Conservation (phyloP, 2,329 filamentous ascomycete species). For the Pestalotiopsis sp. region DNA sequence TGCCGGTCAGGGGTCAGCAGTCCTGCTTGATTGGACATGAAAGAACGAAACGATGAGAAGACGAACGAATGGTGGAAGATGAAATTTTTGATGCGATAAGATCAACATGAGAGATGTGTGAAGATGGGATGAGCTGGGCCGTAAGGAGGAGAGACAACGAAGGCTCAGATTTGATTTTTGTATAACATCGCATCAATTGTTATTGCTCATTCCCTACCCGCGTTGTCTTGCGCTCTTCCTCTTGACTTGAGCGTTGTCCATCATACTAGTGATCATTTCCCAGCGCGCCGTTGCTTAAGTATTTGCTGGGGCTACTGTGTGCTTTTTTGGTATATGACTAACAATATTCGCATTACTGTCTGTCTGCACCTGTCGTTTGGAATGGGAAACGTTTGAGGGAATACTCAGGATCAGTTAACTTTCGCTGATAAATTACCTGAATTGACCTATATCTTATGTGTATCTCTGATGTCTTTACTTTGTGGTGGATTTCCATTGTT, state of each 20-base stretch:
- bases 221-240: not conserved
- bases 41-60: constrained; percentile 12
- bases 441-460: too few species aligned
- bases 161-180: not conserved
- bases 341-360: not conserved
- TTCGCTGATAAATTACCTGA: not conserved
- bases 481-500: too few species aligned
- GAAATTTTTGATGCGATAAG: constrained; percentile 6
- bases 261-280: not conserved
- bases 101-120: constrained; percentile 2
- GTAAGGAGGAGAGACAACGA: not conserved
- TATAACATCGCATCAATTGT: constrained; percentile 10
- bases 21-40: constrained; percentile 12
- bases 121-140: not conserved
- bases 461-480: too few species aligned
- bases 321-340: not conserved
- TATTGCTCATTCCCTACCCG: not conserved
- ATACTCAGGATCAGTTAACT: not conserved
- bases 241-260: not conserved
- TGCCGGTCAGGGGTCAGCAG: constrained; percentile 6
- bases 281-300: not conserved
- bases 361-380: not conserved
- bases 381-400: not conserved
- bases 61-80: constrained; percentile 11
- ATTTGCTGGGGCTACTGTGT: not conserved